Base-by-base conservation (phyloP, 495 filamentous ascomycete species). In the Extremus antarcticus region DNA sequence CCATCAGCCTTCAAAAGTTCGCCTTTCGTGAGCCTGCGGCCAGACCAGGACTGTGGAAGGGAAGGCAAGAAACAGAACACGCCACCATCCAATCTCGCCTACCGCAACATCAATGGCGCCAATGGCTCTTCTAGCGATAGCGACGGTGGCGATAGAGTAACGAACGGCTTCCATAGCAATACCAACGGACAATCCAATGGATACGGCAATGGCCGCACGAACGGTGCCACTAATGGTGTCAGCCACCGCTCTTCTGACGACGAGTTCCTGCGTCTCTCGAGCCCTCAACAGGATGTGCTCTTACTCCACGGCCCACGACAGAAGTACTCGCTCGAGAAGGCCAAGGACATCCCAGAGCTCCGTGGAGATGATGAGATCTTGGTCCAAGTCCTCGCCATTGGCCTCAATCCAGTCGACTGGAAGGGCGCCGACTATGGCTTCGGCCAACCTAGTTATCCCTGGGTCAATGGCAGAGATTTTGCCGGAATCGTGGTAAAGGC, bases 401-500 rank as follows among this genome's bases (percentile, higher is more conserved):
- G 83, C 2, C 66, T 87, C 49, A 86, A 86, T 65, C 84, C 82
- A 2, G 77, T 86, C 47, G 84, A 87, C 64, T 86, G 84, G 84
- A 86, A 86, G 69, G 78, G 60, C 16, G 50, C 56, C 13, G 82
- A 82, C 52, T 86, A 78, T 61, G 80, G 81, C 61, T 87, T 83
- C 59, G 80, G 80, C 21, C 73, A 84, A 24, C 83, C 83, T 3
- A 68, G 66, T 17, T 67, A 84, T 15, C 82, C 83, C 4, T 85
- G 82, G 74, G 78, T 87, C 43, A 79, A 80, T 52, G 83, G 83
- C 11, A 73, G 83, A 20, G 82, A 86, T 55, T 65, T 81, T 10
- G 78, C 79, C 1, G 83, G 83, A 16, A 69, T 73, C 11, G 76
- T 87, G 7, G 65, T 81, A 16, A 69, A 76, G 56, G 71, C 71